phyloP scores from a whole-genome alignment of 208 protist species.

The Leishmania amazonensis region DNA sequence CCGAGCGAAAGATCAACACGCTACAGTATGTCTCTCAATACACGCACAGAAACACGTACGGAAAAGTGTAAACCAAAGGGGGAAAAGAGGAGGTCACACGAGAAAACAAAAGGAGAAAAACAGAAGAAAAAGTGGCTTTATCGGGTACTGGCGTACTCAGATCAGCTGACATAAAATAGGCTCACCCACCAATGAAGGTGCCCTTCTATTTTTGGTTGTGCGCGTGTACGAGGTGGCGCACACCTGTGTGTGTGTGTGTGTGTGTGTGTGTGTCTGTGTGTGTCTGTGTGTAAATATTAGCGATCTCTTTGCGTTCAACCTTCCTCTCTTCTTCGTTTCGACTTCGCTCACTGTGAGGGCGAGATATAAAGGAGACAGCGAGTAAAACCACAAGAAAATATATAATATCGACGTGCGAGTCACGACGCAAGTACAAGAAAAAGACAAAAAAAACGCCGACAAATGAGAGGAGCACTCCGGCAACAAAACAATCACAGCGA shows the following conservation, averaged over 20 bases:
- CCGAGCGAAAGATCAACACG: neutral
- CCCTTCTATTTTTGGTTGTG: neutral
- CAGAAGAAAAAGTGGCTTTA: neutral
- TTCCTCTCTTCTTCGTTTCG: neutral
- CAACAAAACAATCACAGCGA: neutral
- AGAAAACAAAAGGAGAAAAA: too few species aligned
- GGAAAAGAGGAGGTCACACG: neutral
- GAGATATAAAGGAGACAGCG: neutral
- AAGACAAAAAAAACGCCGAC: neutral
- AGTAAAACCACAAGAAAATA: neutral
- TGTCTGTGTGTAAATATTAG: neutral
- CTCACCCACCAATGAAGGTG: neutral
- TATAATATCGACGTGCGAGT: too few species aligned
- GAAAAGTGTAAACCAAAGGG: neutral
- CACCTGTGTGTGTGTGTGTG: neutral
- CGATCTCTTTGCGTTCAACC: too few species aligned
- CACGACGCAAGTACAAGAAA: too few species aligned
- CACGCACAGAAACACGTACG: neutral
- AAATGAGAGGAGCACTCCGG: neutral
- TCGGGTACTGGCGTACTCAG: neutral
- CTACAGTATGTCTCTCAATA: neutral
- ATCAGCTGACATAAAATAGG: neutral
- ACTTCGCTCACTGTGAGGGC: neutral
- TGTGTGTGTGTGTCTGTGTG: neutral
- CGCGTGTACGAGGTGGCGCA: neutral